These are phyloP conservation scores for Pezicula carpinea DNA, from an alignment of 2,329 filamentous ascomycete species.

Conservation along the genomic window DNA sequence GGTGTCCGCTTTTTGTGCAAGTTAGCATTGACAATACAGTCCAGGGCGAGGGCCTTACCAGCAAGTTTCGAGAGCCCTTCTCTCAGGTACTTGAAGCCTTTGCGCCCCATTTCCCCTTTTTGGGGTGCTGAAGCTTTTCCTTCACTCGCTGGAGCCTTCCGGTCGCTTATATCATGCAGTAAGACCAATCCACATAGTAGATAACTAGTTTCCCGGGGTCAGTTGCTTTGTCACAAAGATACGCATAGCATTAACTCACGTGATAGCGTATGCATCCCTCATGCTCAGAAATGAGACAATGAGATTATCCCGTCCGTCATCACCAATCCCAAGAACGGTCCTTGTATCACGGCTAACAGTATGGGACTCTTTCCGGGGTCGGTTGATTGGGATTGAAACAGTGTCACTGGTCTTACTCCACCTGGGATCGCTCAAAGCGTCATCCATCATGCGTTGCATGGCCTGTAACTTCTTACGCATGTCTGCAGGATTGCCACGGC, in stretches of 20 bases:
- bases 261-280: constrained; percentile 43
- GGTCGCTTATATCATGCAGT: constrained; percentile 49
- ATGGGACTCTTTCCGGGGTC: constrained; percentile 40
- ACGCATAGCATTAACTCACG: constrained; percentile 15
- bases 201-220: constrained; percentile 15
- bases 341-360: constrained; percentile 55
- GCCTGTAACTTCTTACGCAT: constrained; percentile 55
- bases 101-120: no score
- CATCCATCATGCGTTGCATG: constrained; percentile 59
- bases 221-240: neutral
- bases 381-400: constrained; percentile 49
- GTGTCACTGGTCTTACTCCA: constrained; percentile 39
- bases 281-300: constrained; percentile 58
- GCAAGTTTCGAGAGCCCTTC: constrained; percentile 47
- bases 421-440: constrained; percentile 34
- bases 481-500: constrained; percentile 53
- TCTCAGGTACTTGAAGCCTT: constrained; percentile 50
- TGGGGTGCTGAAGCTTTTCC: no score
- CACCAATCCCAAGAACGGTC: constrained; percentile 45
- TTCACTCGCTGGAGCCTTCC: constrained; percentile 42
- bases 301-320: constrained; percentile 47
- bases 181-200: constrained; percentile 25
- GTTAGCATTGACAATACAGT: neutral
- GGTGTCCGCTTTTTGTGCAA: constrained; percentile 6
- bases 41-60: constrained; percentile 12